Evolutionary conservation across 768 basidiomycete genomes (phyloP).

Genomic region (Tulasnella sp.): DNA sequence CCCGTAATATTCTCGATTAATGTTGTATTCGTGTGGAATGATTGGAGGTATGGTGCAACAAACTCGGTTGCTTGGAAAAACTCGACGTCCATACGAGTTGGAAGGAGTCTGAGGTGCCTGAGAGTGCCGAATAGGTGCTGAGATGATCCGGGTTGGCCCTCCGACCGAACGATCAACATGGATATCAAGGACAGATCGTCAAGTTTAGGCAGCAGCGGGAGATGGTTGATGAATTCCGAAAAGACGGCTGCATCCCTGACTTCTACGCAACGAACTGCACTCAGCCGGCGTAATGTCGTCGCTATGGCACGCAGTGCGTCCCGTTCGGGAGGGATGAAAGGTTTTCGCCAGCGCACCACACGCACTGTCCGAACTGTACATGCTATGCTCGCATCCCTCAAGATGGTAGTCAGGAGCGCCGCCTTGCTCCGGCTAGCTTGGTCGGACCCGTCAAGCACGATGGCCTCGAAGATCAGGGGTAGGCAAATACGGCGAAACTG

Average conservation of each 20-base stretch:
- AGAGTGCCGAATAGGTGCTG: background rate
- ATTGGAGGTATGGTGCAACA: background rate
- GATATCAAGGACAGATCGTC: background rate
- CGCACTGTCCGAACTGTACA: background rate
- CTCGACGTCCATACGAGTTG: background rate
- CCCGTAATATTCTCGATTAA: background rate
- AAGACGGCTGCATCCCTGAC: background rate
- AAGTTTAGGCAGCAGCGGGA: background rate
- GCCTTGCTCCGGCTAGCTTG: background rate
- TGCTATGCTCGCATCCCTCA: background rate
- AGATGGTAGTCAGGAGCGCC: no score
- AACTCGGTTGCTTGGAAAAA: background rate
- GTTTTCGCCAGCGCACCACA: background rate
- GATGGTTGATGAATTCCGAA: background rate
- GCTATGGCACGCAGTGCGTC: background rate
- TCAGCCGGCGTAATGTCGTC: background rate
- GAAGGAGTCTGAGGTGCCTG: background rate
- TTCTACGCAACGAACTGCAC: background rate
- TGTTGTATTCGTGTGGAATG: background rate
- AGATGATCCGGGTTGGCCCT: background rate
- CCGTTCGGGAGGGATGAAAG: background rate
- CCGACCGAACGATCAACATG: background rate
- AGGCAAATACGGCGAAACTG: background rate
- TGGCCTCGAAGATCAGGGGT: background rate
- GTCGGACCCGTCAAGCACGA: background rate